Evolutionary conservation across 176 grass and related monocot genomes (phyloP).

Genomic region (Tuctoria greenei): DNA sequence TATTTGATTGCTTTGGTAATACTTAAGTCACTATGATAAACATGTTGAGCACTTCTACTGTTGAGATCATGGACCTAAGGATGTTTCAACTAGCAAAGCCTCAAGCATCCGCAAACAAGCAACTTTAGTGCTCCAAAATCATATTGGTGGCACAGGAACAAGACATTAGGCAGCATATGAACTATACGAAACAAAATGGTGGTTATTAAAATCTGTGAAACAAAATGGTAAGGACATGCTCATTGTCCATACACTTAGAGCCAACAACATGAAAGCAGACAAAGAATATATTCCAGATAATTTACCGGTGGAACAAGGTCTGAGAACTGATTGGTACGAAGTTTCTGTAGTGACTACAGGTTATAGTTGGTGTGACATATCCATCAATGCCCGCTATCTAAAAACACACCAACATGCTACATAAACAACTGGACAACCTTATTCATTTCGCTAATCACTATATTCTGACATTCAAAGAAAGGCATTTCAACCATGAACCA

Average conservation of each 20-base stretch:
- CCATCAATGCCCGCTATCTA: background rate
- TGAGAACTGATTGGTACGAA: background rate
- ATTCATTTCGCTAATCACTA: background rate
- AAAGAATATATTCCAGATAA: no score
- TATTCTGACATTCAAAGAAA: background rate
- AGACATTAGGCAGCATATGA: no score
- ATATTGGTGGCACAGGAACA: no score
- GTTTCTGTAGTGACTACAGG: background rate
- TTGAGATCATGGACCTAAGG: no score
- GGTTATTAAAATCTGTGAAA: no score
- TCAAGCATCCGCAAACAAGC: background rate
- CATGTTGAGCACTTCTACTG: no score
- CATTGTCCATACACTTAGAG: background rate
- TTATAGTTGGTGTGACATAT: conserved; percentile 1
- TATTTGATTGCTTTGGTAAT: background rate
- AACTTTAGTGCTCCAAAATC: no score
- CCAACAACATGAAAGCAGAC: background rate
- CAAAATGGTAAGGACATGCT: background rate
- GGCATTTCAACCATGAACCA: background rate
- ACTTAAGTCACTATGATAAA: background rate
- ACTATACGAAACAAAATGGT: no score
- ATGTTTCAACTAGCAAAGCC: background rate
- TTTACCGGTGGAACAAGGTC: no score
- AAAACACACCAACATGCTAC: background rate
- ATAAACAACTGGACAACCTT: background rate